A percentile compares a stretch with the other conserved stretches of the same genome.
These are phyloP conservation scores for Aurifilum marmelostoma DNA, from an alignment of 2,329 filamentous ascomycete species.

Conservation along the genomic window DNA sequence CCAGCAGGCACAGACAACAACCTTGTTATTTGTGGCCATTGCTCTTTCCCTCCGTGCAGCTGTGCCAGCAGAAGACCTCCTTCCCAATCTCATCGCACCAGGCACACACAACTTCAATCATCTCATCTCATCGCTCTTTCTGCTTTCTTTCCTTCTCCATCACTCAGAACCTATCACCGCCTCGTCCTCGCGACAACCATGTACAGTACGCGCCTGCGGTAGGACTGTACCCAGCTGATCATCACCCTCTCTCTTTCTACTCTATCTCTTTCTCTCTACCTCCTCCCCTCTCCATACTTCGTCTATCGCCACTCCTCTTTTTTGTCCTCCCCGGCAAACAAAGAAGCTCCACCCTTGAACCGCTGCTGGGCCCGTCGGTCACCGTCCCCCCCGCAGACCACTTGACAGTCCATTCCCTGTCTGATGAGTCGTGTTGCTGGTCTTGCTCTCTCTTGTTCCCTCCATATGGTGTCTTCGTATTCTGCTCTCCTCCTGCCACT, in stretches of 20 bases:
- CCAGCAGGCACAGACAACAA: neutral
- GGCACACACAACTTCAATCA: neutral
- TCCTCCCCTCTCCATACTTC: too few relatives aligned
- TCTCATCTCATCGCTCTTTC: neutral
- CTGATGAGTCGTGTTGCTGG: neutral
- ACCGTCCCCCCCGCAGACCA: slow-evolving; percentile 6
- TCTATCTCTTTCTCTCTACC: neutral
- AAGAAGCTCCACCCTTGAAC: slow-evolving; percentile 6
- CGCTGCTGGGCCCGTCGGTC: slow-evolving; percentile 6
- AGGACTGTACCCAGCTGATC: neutral
- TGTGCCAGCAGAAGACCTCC: neutral
- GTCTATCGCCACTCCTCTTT: neutral
- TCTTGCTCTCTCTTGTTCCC: slow-evolving; percentile 4
- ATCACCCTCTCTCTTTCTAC: neutral
- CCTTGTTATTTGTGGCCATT: neutral
- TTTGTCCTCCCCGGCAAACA: neutral
- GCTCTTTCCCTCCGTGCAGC: neutral
- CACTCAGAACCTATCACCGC: neutral
- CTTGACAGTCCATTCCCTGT: slow-evolving; percentile 6
- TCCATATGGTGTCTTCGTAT: slow-evolving; percentile 14
- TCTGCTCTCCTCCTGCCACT: slow-evolving; percentile 13
- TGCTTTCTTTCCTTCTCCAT: neutral
- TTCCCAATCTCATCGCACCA: neutral
- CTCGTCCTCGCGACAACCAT: neutral
- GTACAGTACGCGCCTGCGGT: neutral